A percentile compares a stretch with the other conserved stretches of the same genome.
phyloP scores from a whole-genome alignment of 371 early-diverging fungal species.

The Mortierella sp. region DNA sequence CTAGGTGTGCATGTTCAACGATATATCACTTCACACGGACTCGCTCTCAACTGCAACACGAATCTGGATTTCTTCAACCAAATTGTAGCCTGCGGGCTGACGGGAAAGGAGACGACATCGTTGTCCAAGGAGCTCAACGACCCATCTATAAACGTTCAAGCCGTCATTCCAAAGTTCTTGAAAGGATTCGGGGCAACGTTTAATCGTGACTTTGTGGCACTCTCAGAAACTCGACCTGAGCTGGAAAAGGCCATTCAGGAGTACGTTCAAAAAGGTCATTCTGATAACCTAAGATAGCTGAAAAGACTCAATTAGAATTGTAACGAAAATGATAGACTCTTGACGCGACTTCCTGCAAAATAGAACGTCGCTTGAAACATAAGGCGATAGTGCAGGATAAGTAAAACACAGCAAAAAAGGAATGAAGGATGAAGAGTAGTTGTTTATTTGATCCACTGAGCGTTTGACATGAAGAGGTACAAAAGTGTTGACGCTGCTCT shows the following conservation, averaged over 20 bases:
- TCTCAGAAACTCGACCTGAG: constrained; percentile 34
- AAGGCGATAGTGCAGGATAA: too few species aligned
- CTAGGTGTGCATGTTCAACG: constrained; percentile 91
- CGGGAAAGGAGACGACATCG: constrained; percentile 85
- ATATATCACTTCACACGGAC: constrained; percentile 94
- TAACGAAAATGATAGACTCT: background rate
- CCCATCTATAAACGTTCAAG: constrained; percentile 35
- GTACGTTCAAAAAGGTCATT: constrained; percentile 22
- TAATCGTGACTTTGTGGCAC: constrained; percentile 42
- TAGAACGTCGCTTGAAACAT: too few species aligned
- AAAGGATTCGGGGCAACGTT: constrained; percentile 55
- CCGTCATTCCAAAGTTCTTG: constrained; percentile 56
- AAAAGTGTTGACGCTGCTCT: background rate
- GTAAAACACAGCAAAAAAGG: background rate
- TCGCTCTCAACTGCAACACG: constrained; percentile 93
- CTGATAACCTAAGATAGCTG: background rate
- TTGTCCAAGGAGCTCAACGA: constrained; percentile 67
- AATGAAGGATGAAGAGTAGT: background rate
- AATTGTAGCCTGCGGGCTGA: constrained; percentile 94
- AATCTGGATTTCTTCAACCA: constrained; percentile 90
- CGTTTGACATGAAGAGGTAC: background rate
- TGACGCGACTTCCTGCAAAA: background rate
- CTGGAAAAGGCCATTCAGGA: constrained; percentile 31
- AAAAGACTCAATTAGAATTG: too few species aligned
- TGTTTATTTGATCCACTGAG: background rate